phyloP scores from a whole-genome alignment of 2,329 filamentous ascomycete species.

The Cyphellophora attinorum region DNA sequence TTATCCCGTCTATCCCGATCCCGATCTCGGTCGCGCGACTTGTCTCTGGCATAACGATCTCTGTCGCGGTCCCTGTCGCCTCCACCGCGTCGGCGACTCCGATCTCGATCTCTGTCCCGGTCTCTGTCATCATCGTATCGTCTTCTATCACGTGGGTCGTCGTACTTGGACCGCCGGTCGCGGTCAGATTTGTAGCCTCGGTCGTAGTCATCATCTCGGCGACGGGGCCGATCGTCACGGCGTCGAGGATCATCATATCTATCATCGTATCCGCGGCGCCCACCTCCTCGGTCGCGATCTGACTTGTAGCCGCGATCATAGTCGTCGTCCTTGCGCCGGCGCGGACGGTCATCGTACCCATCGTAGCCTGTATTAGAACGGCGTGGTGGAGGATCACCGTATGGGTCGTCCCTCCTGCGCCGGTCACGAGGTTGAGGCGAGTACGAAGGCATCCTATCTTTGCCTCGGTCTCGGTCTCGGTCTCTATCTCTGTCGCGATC shows the following conservation, averaged over 20 bases:
- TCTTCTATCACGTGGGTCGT: background rate
- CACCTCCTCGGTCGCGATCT: no score
- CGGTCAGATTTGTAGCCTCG: conserved; percentile 3
- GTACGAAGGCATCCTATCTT: conserved; percentile 1
- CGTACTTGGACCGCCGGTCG: background rate
- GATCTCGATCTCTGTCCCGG: background rate
- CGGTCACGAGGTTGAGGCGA: background rate
- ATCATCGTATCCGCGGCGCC: background rate
- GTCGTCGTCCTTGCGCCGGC: conserved; percentile 39
- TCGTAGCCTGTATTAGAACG: background rate
- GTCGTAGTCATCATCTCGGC: conserved; percentile 1
- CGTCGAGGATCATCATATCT: background rate
- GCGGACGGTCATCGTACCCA: conserved; percentile 15
- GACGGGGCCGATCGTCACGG: background rate
- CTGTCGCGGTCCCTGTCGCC: conserved; percentile 1
- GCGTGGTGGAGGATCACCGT: background rate
- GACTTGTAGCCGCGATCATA: conserved; percentile 25
- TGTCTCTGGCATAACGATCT: background rate
- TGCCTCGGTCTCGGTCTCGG: background rate
- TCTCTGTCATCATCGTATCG: background rate
- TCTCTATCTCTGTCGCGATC: background rate
- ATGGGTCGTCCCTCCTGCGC: background rate
- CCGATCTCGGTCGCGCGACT: background rate
- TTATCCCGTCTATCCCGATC: background rate
- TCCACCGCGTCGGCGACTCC: background rate